Percentiles rank a stretch among this genome's conserved stretches.
These are phyloP conservation scores for Ophiostoma angusticollis DNA, from an alignment of 2,329 filamentous ascomycete species.

Conservation along the genomic window DNA sequence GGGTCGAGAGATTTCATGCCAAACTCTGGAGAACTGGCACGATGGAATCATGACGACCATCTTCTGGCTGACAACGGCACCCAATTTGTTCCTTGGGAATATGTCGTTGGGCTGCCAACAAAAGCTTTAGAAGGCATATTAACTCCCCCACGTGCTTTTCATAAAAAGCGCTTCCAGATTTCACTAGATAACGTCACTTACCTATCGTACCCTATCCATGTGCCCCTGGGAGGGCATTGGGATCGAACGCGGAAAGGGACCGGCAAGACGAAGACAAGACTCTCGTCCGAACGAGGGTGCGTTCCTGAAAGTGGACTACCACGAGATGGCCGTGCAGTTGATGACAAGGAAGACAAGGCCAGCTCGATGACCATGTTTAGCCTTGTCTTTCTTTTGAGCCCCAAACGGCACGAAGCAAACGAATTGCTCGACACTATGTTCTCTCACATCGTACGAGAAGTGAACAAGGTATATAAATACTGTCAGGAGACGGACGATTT, in stretches of 20 bases:
- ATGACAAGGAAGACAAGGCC: conserved; percentile 45
- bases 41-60: conserved; percentile 42
- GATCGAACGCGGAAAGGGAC: conserved; percentile 44
- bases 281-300: conserved; percentile 10
- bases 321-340: conserved; percentile 17
- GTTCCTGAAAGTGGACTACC: conserved; percentile 16
- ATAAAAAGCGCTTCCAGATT: conserved; percentile 73
- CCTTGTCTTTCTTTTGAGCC: conserved; percentile 80
- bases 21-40: conserved; percentile 27
- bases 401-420: conserved; percentile 64
- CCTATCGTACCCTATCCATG: conserved; percentile 72
- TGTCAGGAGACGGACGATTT: conserved; percentile 84
- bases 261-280: conserved; percentile 15
- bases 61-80: conserved; percentile 41
- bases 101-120: conserved; percentile 60
- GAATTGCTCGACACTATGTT: conserved; percentile 66
- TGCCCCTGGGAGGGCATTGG: conserved; percentile 67
- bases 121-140: conserved; percentile 69
- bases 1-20: conserved; percentile 20
- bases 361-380: conserved; percentile 94
- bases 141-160: conserved; percentile 60
- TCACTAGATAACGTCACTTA: conserved; percentile 69
- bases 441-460: conserved; percentile 77
- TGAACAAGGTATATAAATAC: conserved; percentile 85
- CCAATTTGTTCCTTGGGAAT: conserved; percentile 55